Base-by-base conservation (phyloP, 225 moss, liverwort and hornwort species). In the Lunularia cruciata region DNA sequence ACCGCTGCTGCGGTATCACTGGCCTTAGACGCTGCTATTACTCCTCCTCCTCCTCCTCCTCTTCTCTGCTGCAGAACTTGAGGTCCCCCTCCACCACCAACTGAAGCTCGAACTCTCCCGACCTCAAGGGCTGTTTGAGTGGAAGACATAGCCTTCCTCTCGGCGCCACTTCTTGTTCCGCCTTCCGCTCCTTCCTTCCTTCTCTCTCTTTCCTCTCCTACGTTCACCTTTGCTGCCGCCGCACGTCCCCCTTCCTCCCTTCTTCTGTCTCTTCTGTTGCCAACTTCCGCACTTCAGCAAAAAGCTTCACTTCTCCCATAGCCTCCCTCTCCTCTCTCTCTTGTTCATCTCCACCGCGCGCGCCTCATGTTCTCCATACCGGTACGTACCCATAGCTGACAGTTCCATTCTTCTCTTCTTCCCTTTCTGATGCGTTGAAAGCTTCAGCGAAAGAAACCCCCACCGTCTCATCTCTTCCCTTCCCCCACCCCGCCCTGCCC, bases 71-170 rank as follows among this genome's bases (percentile, higher is more conserved):
- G n/a, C 43, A 16, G 12, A 11, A 16, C 43, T 6, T 11, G 12
- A 30, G 31, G 31, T 28, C 31, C 56, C 6, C 56, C 56, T 15
- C 31, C 22, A 0, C 70, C 40, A 25, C 70, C 57, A 15, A 45
- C 57, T 40, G 40, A 23, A 25, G 40, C 57, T 31, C 70, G 40
- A 14, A 32, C 57, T 70, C 70, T 43, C 45, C 70, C 70, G 13
- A 57, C 46, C 46, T 70, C 70, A 31, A 70, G 30, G 16, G 57
- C 57, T 47, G 70, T 57, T 11, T 70, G 70, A 23, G 70, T 58
- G 18, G 70, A 70, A 70, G 70, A 70, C 70, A 70, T 70, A 58
- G 57, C 70, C 70, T 54, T 58, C 28, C 43, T 43, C 12, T 9
- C 32, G 27, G 42, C 9, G 11, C 4, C 43, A 45, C 65, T 14